Base-by-base conservation (phyloP, 1,284 basidiomycete species). In the Marasmius fiardii region DNA sequence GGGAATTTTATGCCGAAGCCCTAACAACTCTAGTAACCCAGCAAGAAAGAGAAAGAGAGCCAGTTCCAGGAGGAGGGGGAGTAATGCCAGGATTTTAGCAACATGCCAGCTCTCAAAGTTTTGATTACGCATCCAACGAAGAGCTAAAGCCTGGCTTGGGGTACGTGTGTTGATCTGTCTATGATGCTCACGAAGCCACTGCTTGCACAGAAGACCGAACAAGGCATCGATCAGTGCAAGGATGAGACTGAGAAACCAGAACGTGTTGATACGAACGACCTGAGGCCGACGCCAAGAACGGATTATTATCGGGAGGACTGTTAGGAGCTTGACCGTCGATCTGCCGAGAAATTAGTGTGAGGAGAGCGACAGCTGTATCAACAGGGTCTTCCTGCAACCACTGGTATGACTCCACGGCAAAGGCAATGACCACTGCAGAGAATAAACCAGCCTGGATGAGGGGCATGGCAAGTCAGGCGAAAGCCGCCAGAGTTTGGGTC, bases 181-280 rank as follows among this genome's bases (percentile, higher is more conserved):
- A 28, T 37, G 35, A 48, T 51, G 44, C 33, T 49, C 57, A 6
- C 56, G 31, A 12, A 57, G 12, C 56, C 56, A 57, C 43, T 57
- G 56, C 24, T 57, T 57, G 44, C 52, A 53, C 7, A 57, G 37
- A 4, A 57, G 47, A 8, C 52, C 44, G 16, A 54, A 14, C 12
- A 54, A 39, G 11, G 52, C 56, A 2, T 52, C 28, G 26, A 47
- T 34, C 4, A 57, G 43, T 2, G 52, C 21, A 12, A 57, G 47
- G 16, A n/a, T n/a, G n/a, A n/a, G n/a, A n/a, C n/a, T n/a, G n/a
- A n/a, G n/a, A n/a, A n/a, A n/a, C n/a, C n/a, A 53, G 24, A 53
- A 53, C 24, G 35, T 33, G 28, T 53, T 53, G 43, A 28, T 33
- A 31, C 28, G 28, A n/a, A 50, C 12, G 18, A 20, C 18, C 2